These are phyloP conservation scores for Gamsiella multidivaricata DNA, from an alignment of 192 early-diverging fungal genomes.

Conservation along the genomic window DNA sequence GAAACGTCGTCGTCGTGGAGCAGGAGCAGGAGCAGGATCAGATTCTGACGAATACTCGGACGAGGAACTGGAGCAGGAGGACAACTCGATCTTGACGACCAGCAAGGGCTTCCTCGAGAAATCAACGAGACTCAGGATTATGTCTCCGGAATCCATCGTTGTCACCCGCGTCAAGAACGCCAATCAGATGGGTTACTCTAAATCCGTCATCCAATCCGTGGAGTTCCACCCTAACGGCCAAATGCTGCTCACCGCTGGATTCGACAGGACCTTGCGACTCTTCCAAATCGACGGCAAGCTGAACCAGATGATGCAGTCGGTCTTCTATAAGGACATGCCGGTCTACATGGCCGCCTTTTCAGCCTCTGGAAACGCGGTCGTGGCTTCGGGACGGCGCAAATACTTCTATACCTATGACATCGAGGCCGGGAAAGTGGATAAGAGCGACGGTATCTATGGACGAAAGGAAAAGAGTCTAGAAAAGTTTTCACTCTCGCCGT, in stretches of 20 bases:
- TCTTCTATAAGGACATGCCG: slow-evolving; percentile 91
- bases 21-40: slow-evolving; percentile 21
- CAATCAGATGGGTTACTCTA: slow-evolving; percentile 73
- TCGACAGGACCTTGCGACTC: slow-evolving; percentile 88
- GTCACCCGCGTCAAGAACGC: slow-evolving; percentile 81
- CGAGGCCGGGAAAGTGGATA: slow-evolving; percentile 76
- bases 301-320: slow-evolving; percentile 91
- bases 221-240: slow-evolving; percentile 92
- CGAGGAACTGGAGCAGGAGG: slow-evolving; percentile 59
- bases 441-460: slow-evolving; percentile 79
- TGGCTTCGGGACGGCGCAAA: slow-evolving; percentile 81
- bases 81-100: slow-evolving; percentile 56
- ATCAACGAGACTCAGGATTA: slow-evolving; percentile 15
- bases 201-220: slow-evolving; percentile 75
- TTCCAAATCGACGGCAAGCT: slow-evolving; percentile 92
- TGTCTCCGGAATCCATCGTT: slow-evolving; percentile 68
- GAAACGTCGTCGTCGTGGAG: slow-evolving; percentile 34
- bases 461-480: slow-evolving; percentile 80
- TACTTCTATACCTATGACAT: slow-evolving; percentile 90
- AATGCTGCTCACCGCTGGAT: slow-evolving; percentile 88
- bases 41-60: slow-evolving; percentile 58
- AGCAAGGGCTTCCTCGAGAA: slow-evolving; percentile 59
- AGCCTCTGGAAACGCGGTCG: slow-evolving; percentile 76
- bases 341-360: slow-evolving; percentile 83
- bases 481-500: slow-evolving; percentile 73